Evolutionary conservation across 2,329 filamentous ascomycete genomes (phyloP), one percentile per base, ranked within the genome.

Genomic region (Penicillium hordei): DNA sequence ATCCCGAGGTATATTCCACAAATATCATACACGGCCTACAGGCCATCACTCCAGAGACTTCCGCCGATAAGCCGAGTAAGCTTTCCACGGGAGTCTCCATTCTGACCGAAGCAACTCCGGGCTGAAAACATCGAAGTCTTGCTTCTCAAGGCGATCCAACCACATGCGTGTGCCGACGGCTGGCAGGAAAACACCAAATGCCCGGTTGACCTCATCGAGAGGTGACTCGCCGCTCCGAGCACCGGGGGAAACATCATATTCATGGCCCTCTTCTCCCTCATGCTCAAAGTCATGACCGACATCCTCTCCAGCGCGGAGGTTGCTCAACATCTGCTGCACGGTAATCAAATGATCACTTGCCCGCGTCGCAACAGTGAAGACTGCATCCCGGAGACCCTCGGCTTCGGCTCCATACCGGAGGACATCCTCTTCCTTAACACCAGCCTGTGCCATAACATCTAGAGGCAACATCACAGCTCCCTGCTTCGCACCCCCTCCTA

Each of bases 291-390:
- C 91, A 72, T 97, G 93, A 0, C 89, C 91, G 0, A 90, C 85
- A 48, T 86, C 87, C 65, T 89, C 78, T 1, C 92, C 91, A 4
- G 86, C 86, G 53, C 85, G 85, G 21, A 96, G 78, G 67, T 90
- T 91, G 69, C 86, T 88, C 59, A 97, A 75, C 92, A 99, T 96
- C 72, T 96, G 91, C 58, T 92, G 82, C 2, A 90, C 93, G 0
- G 93, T 97, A 65, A 97, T 96, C 34, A 99, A 80, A 75, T 99
- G 94, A 72, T 99, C 94, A 70, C 95, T 95, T 7, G 94, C 94
- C 38, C 93, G 85, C 0, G 94, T 99, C 0, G 94, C 94, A 15
- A 99, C 91, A 4, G 86, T 83, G 75, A 97, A 99, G 0, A 97
- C 86, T 4, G 93, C 93, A 74, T 99, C 93, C 60, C 89, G 87